Percentiles rank a stretch among this genome's conserved stretches.
phyloP scores from a whole-genome alignment of 345 rosid genomes.

The Lepidium didymum region DNA sequence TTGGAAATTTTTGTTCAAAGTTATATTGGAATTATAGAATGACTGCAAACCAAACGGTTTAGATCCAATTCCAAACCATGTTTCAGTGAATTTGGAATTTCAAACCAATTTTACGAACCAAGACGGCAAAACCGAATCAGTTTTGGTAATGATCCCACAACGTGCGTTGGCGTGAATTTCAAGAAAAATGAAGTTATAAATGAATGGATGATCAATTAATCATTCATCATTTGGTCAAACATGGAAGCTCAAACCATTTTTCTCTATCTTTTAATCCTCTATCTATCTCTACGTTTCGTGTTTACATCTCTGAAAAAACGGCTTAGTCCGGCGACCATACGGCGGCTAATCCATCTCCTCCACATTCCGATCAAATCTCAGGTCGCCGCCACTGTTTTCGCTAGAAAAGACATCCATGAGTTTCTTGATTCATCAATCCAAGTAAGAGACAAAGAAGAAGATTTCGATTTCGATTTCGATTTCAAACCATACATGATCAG shows the following conservation, averaged over 20 bases:
- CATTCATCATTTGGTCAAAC: neutral
- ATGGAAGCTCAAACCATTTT: neutral
- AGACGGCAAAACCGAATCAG: neutral
- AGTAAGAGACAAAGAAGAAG: neutral
- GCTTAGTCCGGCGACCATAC: neutral
- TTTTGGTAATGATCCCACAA: neutral
- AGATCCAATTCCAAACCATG: neutral
- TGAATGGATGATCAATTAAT: neutral
- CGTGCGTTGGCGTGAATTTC: neutral
- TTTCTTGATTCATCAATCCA: slow-evolving; percentile 19
- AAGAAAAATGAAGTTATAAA: neutral
- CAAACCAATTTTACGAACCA: neutral
- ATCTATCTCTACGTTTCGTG: slow-evolving; percentile 11
- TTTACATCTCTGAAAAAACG: neutral
- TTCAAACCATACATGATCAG: slow-evolving; percentile 56
- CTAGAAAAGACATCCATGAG: slow-evolving; percentile 27
- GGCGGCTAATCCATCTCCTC: slow-evolving; percentile 4
- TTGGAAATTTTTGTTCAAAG: no score
- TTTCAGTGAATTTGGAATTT: neutral
- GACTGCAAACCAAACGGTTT: neutral
- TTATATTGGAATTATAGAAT: no score
- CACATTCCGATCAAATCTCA: slow-evolving; percentile 1
- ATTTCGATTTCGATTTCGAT: slow-evolving; percentile 29
- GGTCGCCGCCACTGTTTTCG: slow-evolving; percentile 34
- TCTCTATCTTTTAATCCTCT: neutral